Evolutionary conservation across 2,329 filamentous ascomycete genomes (phyloP), one percentile per base, ranked within the genome.

Genomic region (Onygenales sp.): DNA sequence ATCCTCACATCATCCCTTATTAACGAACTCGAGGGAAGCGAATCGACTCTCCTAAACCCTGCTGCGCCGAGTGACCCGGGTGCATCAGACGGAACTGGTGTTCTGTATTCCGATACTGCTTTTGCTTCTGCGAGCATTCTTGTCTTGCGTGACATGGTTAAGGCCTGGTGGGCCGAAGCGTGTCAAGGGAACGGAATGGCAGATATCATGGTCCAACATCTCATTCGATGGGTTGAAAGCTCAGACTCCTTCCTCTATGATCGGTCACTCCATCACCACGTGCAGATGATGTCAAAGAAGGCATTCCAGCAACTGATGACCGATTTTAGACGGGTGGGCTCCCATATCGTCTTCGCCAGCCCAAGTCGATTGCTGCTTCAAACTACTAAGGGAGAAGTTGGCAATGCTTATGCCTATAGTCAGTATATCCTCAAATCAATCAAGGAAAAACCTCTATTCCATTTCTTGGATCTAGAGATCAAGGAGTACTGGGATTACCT

Each of bases 401-500:
- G 90, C 55, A 98, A 96, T 65, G 93, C 94, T 0, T 97, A 87
- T 61, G 91, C 93, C 0, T 99, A 97, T 75, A 91, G 88, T 61
- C 87, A 97, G 69, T 99, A 98, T 71, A 94, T 98, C 57, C 80
- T 98, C 64, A 96, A 96, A 74, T 95, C 91, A 0, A 96, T 99
- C 73, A 92, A 95, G 70, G 84, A 84, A 54, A 96, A 96, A 64
- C 90, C 93, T 0, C 79, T 96, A 0, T 99, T 99, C 72, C 89
- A 96, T 69, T 98, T 98, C 66, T 84, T 99, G 58, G 93, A 98
- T 63, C 78, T 99, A 2, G 89, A 96, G 62, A 93, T 99, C 69
- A 95, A 92, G 61, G 93, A 98, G 67, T 99, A 96, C 70, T 99
- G 93, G 93, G 93, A 99, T 69, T 97, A 96, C 64, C 82, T 99